Evolutionary conservation across 805 yeast species (phyloP), one percentile per base, ranked within the genome.

Genomic region (Candida ficus): DNA sequence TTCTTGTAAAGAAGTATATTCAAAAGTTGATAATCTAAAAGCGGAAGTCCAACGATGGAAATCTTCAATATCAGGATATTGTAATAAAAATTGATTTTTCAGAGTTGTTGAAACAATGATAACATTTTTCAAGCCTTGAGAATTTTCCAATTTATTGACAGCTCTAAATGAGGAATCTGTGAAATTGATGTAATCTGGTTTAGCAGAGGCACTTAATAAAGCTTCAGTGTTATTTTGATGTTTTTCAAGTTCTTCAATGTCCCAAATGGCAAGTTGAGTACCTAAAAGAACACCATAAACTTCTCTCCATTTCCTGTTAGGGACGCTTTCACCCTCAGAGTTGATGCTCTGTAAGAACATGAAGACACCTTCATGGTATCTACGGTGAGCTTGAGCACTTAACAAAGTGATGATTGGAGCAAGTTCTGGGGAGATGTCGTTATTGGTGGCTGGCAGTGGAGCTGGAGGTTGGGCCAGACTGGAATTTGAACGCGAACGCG

Each of bases 241-340:
- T 45, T 68, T 70, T 12, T 81, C 77, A 42, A 85, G 58, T 42
- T 71, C 71, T 30, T 77, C 78, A 3, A 88, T 87, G 57, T 89
- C 89, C 97, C 98, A 93, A 46, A 87, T 76, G 0, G 97, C 95
- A 45, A 93, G 67, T 54, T 91, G 95, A 43, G 87, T 86, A 17
- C 99, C 99, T 4, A 87, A 78, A 31, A 93, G 67, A 13, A 86
- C 87, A 33, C 95, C 98, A 60, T 85, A 93, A 19, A 90, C 96
- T 63, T 93, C 96, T 40, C 74, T 71, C 99, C 99, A 93, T 53
- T 74, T 73, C 34, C 97, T 70, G 37, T 82, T 85, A 0, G 83
- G 80, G 4, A 66, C 61, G 0, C 96, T 90, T 41, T 80, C 75
- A 8, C 99, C 99, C 50, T 91, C 96, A 20, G 85, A 76, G 54